Percentiles rank a stretch among this genome's conserved stretches.
Conservation (phyloP, 1,284 basidiomycete genomes). For the Exsudoporus floridanus region DNA sequence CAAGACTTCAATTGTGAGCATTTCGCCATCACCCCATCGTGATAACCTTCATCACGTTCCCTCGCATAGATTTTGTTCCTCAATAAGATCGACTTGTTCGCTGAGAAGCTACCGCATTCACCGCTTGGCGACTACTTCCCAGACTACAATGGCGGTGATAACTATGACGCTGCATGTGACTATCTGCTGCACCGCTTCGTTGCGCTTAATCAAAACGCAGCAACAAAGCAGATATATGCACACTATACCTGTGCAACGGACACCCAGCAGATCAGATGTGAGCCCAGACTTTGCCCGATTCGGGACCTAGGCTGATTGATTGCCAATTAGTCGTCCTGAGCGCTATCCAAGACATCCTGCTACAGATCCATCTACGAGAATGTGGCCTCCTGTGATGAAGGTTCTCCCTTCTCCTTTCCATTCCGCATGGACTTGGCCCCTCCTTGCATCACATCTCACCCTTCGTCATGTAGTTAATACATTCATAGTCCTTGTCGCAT, state of each 20-base stretch:
- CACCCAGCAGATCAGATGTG: constrained; percentile 87
- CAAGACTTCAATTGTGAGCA: constrained; percentile 79
- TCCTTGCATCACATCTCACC: constrained; percentile 28
- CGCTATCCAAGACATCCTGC: constrained; percentile 79
- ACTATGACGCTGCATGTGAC: constrained; percentile 84
- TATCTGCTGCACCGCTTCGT: constrained; percentile 88
- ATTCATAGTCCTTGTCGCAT: constrained; percentile 22
- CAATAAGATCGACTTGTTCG: constrained; percentile 97
- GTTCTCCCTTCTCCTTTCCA: neutral
- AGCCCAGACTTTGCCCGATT: constrained; percentile 25
- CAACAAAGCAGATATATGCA: constrained; percentile 85
- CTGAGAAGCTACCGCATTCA: constrained; percentile 87
- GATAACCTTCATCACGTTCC: constrained; percentile 2
- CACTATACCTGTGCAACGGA: constrained; percentile 91
- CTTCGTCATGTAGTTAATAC: constrained; percentile 26
- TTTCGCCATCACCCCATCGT: neutral
- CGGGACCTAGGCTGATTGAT: constrained; percentile 3
- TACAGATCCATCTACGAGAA: constrained; percentile 82
- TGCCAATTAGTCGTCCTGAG: constrained; percentile 64
- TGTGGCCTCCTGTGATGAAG: constrained; percentile 70
- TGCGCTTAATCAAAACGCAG: constrained; percentile 81
- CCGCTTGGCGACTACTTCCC: constrained; percentile 91
- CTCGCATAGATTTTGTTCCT: constrained; percentile 74
- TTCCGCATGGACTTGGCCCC: constrained; percentile 6
- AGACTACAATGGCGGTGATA: constrained; percentile 76